Conservation (phyloP, 2,329 filamentous ascomycete genomes). For the Aureobasidium namibiae region DNA sequence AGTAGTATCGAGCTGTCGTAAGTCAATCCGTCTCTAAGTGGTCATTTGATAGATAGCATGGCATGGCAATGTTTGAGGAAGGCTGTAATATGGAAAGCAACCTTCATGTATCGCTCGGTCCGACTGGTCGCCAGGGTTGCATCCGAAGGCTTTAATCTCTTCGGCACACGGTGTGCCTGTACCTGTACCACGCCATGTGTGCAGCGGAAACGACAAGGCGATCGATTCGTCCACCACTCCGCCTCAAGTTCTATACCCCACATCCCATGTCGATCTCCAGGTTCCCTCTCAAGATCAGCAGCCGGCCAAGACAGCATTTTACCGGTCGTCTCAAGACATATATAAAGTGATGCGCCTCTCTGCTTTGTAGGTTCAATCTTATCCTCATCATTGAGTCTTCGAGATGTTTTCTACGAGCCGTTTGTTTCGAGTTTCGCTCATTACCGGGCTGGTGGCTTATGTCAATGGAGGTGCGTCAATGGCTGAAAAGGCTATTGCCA, state of each 20-base stretch:
- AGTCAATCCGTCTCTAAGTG: no score
- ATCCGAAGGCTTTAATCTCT: neutral
- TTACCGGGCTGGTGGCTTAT: neutral
- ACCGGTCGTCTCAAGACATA: neutral
- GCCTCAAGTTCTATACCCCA: no score
- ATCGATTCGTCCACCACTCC: neutral
- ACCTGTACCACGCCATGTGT: neutral
- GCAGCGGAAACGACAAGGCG: neutral
- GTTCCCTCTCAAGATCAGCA: neutral
- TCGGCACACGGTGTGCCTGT: neutral
- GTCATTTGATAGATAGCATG: no score
- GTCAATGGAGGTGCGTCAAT: neutral
- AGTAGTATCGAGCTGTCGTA: no score
- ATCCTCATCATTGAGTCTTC: neutral
- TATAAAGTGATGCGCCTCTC: neutral
- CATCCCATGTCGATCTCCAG: slow-evolving; percentile 6
- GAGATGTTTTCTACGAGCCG: neutral
- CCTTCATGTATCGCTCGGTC: neutral
- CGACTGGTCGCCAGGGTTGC: neutral
- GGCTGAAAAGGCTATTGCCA: no score
- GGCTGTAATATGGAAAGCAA: neutral
- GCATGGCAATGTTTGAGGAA: no score
- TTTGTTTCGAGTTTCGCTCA: neutral
- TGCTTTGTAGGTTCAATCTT: neutral
- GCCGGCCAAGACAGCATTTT: neutral